These are phyloP conservation scores for Ploettnerulaceae sp. DNA, from an alignment of 2,329 filamentous ascomycete genomes.

Conservation along the genomic window DNA sequence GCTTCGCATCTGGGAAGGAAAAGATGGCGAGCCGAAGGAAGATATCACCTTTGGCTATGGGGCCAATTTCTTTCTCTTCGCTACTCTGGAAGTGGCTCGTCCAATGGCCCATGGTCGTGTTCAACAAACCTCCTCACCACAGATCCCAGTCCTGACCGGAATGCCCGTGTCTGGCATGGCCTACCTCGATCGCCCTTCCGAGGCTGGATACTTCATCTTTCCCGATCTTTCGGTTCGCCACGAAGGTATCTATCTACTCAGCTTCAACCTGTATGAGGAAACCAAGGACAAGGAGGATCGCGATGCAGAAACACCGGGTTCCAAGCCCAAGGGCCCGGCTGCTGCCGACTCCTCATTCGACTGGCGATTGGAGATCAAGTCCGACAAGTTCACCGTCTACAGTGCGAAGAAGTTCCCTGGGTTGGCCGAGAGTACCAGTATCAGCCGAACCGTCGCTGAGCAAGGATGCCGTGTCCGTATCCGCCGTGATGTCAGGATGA, in stretches of 20 bases:
- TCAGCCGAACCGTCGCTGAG: constrained; percentile 89
- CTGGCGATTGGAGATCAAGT: constrained; percentile 87
- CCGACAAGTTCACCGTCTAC: constrained; percentile 78
- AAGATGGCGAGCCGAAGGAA: constrained; percentile 39
- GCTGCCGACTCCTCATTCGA: constrained; percentile 52
- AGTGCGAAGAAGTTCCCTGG: constrained; percentile 99
- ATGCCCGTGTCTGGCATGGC: constrained; percentile 94
- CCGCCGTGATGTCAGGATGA: constrained; percentile 87
- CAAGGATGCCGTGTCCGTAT: constrained; percentile 97
- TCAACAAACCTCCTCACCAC: constrained; percentile 51
- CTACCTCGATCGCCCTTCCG: constrained; percentile 80
- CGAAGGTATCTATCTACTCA: constrained; percentile 86
- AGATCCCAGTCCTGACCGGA: constrained; percentile 82
- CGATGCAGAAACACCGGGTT: constrained; percentile 51
- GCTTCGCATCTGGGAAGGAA: constrained; percentile 77
- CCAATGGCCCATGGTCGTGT: constrained; percentile 77
- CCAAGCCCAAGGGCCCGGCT: constrained; percentile 37
- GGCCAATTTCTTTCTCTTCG: constrained; percentile 95
- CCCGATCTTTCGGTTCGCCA: constrained; percentile 94
- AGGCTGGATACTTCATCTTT: constrained; percentile 92
- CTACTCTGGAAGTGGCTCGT: constrained; percentile 82
- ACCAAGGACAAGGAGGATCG: constrained; percentile 80
- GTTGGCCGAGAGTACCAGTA: constrained; percentile 77
- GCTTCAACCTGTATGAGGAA: constrained; percentile 91
- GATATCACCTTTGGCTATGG: constrained; percentile 89